Conservation (phyloP, 148 eudicot species). For the Rhododendron simsii region DNA sequence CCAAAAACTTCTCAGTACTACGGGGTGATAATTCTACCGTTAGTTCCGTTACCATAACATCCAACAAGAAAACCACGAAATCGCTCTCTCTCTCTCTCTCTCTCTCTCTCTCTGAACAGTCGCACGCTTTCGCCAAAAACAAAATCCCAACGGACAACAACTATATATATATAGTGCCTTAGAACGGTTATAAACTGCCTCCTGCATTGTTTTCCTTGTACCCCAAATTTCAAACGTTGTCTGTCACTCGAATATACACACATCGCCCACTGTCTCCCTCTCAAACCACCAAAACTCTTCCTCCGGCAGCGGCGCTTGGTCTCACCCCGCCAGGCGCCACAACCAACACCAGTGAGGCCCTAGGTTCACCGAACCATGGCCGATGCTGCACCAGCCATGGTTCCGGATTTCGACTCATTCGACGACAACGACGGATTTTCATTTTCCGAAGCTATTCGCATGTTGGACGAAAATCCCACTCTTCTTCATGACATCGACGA, state of each 20-base stretch:
- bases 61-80: no score
- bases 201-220: neutral
- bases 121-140: neutral
- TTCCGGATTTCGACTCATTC: neutral
- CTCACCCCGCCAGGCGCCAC: constrained; percentile 11
- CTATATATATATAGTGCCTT: neutral
- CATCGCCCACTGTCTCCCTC: no score
- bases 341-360: neutral
- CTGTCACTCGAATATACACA: neutral
- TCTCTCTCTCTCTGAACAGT: neutral
- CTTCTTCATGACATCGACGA: neutral
- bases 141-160: constrained; percentile 5
- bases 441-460: neutral
- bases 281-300: neutral
- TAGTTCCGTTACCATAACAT: no score
- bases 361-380: neutral
- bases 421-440: neutral
- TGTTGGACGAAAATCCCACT: neutral
- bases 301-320: constrained; percentile 16
- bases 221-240: neutral
- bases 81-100: no score
- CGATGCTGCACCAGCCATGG: no score
- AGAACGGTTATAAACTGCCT: constrained; percentile 7
- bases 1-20: no score
- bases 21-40: no score